Conservation (phyloP, 148 eudicot genomes). For the Vaccinium corymbosum region DNA sequence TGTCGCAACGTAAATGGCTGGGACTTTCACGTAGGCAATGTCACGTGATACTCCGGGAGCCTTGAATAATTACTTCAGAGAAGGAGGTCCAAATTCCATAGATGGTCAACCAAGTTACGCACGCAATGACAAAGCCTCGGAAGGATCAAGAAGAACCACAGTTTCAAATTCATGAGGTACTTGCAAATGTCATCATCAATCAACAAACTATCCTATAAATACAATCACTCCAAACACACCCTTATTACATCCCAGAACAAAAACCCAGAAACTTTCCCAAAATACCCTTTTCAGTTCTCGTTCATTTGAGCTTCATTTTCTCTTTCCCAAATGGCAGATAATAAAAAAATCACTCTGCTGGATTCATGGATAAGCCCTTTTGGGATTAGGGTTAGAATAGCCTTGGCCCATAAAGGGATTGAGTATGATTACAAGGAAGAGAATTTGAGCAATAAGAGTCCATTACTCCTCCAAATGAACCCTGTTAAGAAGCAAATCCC, state of each 20-base stretch:
- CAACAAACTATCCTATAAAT: neutral
- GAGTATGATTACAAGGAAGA: constrained; percentile 39
- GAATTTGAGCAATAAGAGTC: constrained; percentile 29
- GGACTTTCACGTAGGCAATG: too few species aligned
- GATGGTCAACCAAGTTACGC: neutral
- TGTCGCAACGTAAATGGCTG: too few species aligned
- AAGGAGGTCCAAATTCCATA: too few species aligned
- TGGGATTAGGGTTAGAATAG: constrained; percentile 40
- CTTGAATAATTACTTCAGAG: too few species aligned
- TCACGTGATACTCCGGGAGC: too few species aligned
- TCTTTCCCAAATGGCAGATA: neutral
- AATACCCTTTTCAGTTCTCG: neutral
- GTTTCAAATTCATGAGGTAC: neutral
- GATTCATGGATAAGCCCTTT: constrained; percentile 29
- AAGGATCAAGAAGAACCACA: neutral
- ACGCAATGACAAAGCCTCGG: neutral
- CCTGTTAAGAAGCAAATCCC: constrained; percentile 51
- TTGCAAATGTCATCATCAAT: neutral
- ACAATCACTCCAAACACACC: neutral
- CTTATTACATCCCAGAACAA: neutral
- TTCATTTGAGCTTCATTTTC: neutral
- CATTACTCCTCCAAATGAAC: constrained; percentile 34
- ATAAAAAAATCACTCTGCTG: constrained; percentile 25
- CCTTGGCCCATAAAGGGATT: constrained; percentile 39
- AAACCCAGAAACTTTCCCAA: neutral